Evolutionary conservation across 371 early-diverging fungal genomes (phyloP).

Genomic region (Mortierella sp.): DNA sequence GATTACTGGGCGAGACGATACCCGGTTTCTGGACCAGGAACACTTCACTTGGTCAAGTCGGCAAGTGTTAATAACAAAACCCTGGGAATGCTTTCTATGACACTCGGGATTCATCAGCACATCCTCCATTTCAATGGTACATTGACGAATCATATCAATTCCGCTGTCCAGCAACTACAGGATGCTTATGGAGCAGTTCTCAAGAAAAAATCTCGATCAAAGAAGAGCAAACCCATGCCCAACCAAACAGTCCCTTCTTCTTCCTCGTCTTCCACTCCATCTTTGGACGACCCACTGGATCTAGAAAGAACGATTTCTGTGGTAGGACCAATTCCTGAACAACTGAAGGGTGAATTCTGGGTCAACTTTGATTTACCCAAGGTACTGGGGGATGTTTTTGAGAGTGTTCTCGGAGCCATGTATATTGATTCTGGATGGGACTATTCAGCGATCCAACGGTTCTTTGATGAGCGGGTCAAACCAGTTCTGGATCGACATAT

Average conservation of each 20-base stretch:
- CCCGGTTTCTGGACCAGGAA: constrained; percentile 66
- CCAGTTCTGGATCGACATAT: no score
- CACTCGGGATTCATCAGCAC: constrained; percentile 66
- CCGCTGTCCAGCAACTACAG: constrained; percentile 4
- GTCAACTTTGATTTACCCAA: constrained; percentile 75
- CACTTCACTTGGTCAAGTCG: constrained; percentile 74
- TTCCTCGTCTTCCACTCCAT: no score
- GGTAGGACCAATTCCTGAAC: neutral
- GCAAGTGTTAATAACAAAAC: constrained; percentile 85
- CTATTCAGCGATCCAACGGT: no score
- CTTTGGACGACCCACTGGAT: neutral
- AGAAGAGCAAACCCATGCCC: neutral
- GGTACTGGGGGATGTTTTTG: constrained; percentile 79
- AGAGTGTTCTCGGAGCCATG: constrained; percentile 84
- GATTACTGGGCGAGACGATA: constrained; percentile 67
- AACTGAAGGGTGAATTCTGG: constrained; percentile 65
- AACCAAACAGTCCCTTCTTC: no score
- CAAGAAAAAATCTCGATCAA: constrained; percentile 30
- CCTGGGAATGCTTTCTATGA: constrained; percentile 70
- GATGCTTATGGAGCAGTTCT: constrained; percentile 13
- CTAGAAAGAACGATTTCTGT: neutral
- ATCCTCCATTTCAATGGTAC: constrained; percentile 67
- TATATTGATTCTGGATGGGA: constrained; percentile 74
- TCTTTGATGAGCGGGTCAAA: no score
- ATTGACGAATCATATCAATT: constrained; percentile 32